Evolutionary conservation across 208 protist species (phyloP), one percentile per base, ranked within the genome.

Genomic region (Novymonas esmeraldas): DNA sequence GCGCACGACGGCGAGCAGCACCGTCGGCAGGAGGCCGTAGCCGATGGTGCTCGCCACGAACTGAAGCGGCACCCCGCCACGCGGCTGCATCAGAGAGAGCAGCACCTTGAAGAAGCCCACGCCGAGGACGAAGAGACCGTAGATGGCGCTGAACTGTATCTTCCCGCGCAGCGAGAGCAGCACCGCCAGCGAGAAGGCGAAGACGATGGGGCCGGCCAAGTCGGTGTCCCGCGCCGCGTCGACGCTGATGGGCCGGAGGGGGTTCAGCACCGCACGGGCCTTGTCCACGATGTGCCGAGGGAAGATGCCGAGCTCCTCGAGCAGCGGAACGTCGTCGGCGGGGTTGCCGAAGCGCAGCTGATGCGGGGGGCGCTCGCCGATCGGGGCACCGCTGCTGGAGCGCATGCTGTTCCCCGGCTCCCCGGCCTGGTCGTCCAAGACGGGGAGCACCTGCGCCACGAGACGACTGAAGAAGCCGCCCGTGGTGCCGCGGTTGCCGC

Each of bases 61-160:
- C 42, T 84, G 75, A 33, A 95, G 38, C 5, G 86, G 72, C 26
- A 84, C 88, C 41, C 70, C 76, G 18, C 51, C 62, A 20, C 44
- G 20, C 14, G 83, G 70, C 29, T 78, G 78, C 85, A 95, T 90
- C 36, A 95, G 82, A 0, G 80, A 81, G 20, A 95, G 84, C 34
- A 95, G 76, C 3, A 87, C 48, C 64, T 90, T 91, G 50, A 83
- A 87, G 44, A 93, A 84, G 1, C 73, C 50, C 34, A 92, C 74
- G 26, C 90, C 90, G 44, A 92, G 20, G 9, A 95, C 81, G 28
- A 69, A 90, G 20, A 92, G 82, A 13, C 84, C 81, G 63, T 95
- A 95, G 55, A 93, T 89, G 31, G 84, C 84, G 63, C 81, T 92
- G 65, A 95, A 95, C 73, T 91, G 82, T 57, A 95, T 74, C 46